Evolutionary conservation across 1,284 basidiomycete genomes (phyloP), one percentile per base, ranked within the genome.

Genomic region (Sporisorium sorghi): DNA sequence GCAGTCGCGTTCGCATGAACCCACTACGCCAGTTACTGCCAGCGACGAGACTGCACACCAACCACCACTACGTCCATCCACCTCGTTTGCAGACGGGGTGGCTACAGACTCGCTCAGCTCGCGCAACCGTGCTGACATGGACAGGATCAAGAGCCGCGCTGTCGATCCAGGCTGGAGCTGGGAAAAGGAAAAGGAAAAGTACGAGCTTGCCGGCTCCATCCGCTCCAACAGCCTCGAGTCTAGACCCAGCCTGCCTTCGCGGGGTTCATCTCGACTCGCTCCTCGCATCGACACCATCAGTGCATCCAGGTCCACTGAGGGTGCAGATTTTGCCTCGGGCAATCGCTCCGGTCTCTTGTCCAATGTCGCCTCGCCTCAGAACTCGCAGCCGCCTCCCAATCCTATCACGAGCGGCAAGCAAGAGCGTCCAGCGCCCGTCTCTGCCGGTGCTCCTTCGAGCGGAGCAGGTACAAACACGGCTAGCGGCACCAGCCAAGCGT

Each of bases 161-260:
- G 73, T 75, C 28, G 73, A 75, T 60, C 73, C 73, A 43, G 73
- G 73, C 3, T 75, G 73, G 73, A 75, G 67, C 53, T 75, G 73
- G 73, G 73, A 75, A 23, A 59, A 58, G 57, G 73, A 75, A 46
- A 51, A 57, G 32, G 73, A 70, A 59, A 66, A 67, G 46, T 48
- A 71, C 54, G 73, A 75, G 39, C 23, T 54, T 17, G 37, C 28
- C 32, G 60, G 52, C 32, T 58, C 73, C 12, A 17, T 58, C 39
- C 60, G 66, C n/a, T 69, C 71, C 62, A 65, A 65, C 56, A 66
- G 71, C 49, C 35, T 57, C 40, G 65, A 69, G 26, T 68, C 71
- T 12, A 44, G 62, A 14, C 73, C 73, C 11, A 66, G 44, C 42
- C 57, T 75, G 24, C 73, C 73, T 30, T 50, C 53, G 3, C 62